Percentiles rank a stretch among this genome's conserved stretches.
phyloP scores from a whole-genome alignment of 495 filamentous ascomycete species.

The Penicillium arizonense region DNA sequence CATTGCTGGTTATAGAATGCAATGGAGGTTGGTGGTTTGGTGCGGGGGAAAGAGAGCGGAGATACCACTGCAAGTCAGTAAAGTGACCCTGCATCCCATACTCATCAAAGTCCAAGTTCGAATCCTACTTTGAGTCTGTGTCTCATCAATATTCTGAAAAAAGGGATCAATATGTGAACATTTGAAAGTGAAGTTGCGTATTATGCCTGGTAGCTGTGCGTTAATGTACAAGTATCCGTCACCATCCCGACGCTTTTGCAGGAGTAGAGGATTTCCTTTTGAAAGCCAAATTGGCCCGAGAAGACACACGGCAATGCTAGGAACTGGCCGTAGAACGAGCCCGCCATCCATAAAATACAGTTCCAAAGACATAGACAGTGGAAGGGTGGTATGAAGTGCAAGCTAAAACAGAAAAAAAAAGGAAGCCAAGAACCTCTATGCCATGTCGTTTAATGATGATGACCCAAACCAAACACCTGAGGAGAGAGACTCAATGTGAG shows the following conservation, averaged over 20 bases:
- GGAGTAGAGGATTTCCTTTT: slow-evolving; percentile 21
- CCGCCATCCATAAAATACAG: slow-evolving; percentile 34
- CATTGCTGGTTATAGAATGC: background rate
- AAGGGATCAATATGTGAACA: background rate
- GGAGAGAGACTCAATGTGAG: slow-evolving; percentile 42
- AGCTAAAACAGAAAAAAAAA: slow-evolving; percentile 24
- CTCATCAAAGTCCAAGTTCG: no score
- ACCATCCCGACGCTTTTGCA: slow-evolving; percentile 20
- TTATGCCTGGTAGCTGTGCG: slow-evolving; percentile 39
- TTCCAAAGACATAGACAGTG: slow-evolving; percentile 23
- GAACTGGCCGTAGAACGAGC: slow-evolving; percentile 25
- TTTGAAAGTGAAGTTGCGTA: slow-evolving; percentile 24
- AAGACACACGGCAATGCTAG: slow-evolving; percentile 16
- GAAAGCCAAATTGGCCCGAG: slow-evolving; percentile 2
- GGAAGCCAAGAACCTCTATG: slow-evolving; percentile 39
- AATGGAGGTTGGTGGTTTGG: background rate
- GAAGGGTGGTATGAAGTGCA: slow-evolving; percentile 19
- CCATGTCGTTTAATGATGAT: slow-evolving; percentile 40
- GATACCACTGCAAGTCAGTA: background rate
- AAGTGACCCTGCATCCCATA: no score
- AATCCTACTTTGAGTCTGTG: background rate
- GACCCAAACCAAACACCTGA: slow-evolving; percentile 45
- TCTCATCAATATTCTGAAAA: background rate
- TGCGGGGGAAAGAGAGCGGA: slow-evolving; percentile 2
- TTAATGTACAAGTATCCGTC: slow-evolving; percentile 42